Evolutionary conservation across 1,284 basidiomycete genomes (phyloP), one percentile per base, ranked within the genome.

Genomic region (Wallemia mellicola): DNA sequence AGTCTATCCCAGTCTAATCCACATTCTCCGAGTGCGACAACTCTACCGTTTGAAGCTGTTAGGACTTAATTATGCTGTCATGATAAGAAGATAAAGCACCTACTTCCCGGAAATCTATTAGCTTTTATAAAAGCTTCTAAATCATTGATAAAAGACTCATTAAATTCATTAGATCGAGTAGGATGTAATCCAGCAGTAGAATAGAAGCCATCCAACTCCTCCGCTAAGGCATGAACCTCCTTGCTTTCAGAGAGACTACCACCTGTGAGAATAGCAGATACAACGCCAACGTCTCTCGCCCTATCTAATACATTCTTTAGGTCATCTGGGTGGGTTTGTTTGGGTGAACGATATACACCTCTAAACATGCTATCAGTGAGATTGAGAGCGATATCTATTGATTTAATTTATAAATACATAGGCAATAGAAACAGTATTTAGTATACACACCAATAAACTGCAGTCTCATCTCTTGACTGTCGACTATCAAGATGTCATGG

Each of bases 1-100:
- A 81, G 75, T 17, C 87, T 75, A 67, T 91, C 87, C 65, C 89
- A 89, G 68, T 92, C 87, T 83, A 91, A 71, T 11, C 87, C 87
- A 64, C 86, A 86, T 71, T 91, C 87, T 19, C 87, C 87, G 1
- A 91, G 71, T 0, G 84, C 83, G 7, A 86, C 79, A 19, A 79
- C 77, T 11, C 14, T 48, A 3, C 38, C n/a, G 9, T 22, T n/a
- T 48, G 38, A 48, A 3, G n/a, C 14, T 5, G 38, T 32, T 7
- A 32, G 30, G 30, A 32, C 9, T 9, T 32, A 19, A 32, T 7
- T 19, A 19, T 32, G 30, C 7, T 32, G 30, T 19, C 30, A 32
- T 32, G 30, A 32, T 32, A 19, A 19, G 30, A 9, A 32, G 9
- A 32, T 7, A 32, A 9, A 7, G 19, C 78, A 79, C 61, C 69